Evolutionary conservation across 78 protist genomes (phyloP).

Genomic region (Bigelowiella natans): DNA sequence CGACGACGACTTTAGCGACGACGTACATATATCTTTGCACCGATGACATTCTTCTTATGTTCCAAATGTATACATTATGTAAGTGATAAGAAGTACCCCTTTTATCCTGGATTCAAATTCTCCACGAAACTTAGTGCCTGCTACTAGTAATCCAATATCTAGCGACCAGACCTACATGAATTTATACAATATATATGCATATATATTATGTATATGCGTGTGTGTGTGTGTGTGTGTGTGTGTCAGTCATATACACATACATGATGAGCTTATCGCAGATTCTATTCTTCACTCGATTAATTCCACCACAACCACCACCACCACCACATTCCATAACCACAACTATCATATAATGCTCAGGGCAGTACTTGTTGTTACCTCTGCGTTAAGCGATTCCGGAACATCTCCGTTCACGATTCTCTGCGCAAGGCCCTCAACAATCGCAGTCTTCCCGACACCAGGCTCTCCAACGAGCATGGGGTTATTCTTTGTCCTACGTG

Average conservation of each 20-base stretch:
- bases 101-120: slow-evolving; percentile 96
- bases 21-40: too few relatives aligned
- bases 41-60: too few relatives aligned
- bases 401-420: slow-evolving; percentile 89
- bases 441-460: slow-evolving; percentile 79
- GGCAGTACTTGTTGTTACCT: slow-evolving; percentile 25
- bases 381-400: slow-evolving; percentile 65
- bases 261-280: too few relatives aligned
- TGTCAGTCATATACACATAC: not conserved
- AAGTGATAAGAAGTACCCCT: slow-evolving; percentile 77
- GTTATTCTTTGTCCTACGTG: slow-evolving; percentile 88
- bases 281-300: too few relatives aligned
- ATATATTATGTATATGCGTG: not conserved
- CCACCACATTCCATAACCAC: too few relatives aligned
- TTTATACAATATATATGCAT: not conserved
- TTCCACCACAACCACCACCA: too few relatives aligned
- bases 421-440: slow-evolving; percentile 97
- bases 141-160: slow-evolving; percentile 94
- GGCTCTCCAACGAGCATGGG: slow-evolving; percentile 96
- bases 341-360: too few relatives aligned
- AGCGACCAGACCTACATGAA: slow-evolving; percentile 54
- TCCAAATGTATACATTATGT: too few relatives aligned
- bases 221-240: not conserved
- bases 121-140: slow-evolving; percentile 95
- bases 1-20: too few relatives aligned